Evolutionary conservation across 2,329 filamentous ascomycete genomes (phyloP), one percentile per base, ranked within the genome.

Genomic region (Dothiorella sarmentorum): DNA sequence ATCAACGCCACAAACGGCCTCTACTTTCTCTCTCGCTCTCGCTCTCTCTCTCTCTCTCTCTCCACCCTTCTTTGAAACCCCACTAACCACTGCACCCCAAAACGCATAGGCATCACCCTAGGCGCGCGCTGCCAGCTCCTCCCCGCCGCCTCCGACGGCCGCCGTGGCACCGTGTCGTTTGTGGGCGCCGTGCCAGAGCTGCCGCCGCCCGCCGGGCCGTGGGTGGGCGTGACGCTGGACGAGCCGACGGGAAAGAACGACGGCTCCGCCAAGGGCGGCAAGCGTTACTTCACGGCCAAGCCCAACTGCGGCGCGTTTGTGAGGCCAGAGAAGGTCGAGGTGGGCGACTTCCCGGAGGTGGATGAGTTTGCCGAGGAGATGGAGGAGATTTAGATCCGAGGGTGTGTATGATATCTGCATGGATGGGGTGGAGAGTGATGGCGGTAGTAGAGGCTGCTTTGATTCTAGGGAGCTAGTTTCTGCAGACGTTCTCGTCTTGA

Each of bases 201-300:
- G 62, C 85, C 87, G 4, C 82, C 81, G 53, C 79, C 84, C 75
- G 75, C 17, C 61, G 63, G 57, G 3, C 66, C 74, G 76, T 94
- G 90, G 90, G 79, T 93, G 18, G 90, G 89, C 38, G 78, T 94
- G 55, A 70, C 71, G 22, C 80, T 92, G 56, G 89, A 93, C 69
- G 89, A 93, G 74, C 89, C 90, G 1, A 87, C 87, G 42, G 90
- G 89, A 58, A 90, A 89, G 78, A 94, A 93, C 68, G 89, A 93
- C 71, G 90, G 90, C 61, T 86, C 85, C 65, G 84, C 91, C 64
- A 74, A 75, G 59, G 79, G 78, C 40, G 85, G n/a, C n/a, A n/a
- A 78, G 63, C 79, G 85, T 63, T 93, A 92, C 74, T 94, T 91
- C 81, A 78, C 82, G 52, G 86, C 85, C 56, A 71, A 77, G 62